Evolutionary conservation across 192 early-diverging fungal genomes (phyloP).

Genomic region (Helicostylum pulchrum): DNA sequence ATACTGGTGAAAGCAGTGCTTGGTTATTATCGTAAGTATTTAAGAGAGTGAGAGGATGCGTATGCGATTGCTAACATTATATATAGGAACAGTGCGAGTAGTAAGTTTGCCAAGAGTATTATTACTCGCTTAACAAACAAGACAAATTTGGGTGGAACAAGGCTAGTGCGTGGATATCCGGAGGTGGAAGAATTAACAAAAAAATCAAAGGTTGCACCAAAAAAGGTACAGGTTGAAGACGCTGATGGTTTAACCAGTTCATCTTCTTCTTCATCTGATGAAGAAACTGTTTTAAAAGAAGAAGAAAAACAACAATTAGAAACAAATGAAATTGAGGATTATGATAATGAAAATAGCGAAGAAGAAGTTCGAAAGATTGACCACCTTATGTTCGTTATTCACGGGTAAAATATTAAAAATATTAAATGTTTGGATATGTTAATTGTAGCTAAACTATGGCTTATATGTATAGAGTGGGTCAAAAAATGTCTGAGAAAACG

Average conservation of each 20-base stretch:
- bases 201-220: constrained; percentile 25
- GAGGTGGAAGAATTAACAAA: constrained; percentile 59
- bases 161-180: constrained; percentile 69
- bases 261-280: constrained; percentile 27
- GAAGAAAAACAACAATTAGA: constrained; percentile 44
- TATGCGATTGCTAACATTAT: not conserved
- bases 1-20: constrained; percentile 58
- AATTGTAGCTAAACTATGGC: not conserved
- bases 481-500: constrained; percentile 70
- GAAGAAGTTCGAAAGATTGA: constrained; percentile 67
- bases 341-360: constrained; percentile 46
- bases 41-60: not conserved
- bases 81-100: constrained; percentile 29
- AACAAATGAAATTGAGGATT: constrained; percentile 50
- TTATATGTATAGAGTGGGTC: constrained; percentile 59
- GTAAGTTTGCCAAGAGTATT: constrained; percentile 44
- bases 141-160: constrained; percentile 61
- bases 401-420: constrained; percentile 46
- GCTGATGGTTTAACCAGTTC: constrained; percentile 8
- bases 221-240: constrained; percentile 36
- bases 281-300: constrained; percentile 37
- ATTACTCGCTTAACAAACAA: constrained; percentile 57
- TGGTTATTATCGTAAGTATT: constrained; percentile 52
- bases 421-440: not conserved
- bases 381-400: constrained; percentile 80